These are phyloP conservation scores for Martiniozyma abietophila DNA, from an alignment of 805 yeast genomes.

Conservation along the genomic window DNA sequence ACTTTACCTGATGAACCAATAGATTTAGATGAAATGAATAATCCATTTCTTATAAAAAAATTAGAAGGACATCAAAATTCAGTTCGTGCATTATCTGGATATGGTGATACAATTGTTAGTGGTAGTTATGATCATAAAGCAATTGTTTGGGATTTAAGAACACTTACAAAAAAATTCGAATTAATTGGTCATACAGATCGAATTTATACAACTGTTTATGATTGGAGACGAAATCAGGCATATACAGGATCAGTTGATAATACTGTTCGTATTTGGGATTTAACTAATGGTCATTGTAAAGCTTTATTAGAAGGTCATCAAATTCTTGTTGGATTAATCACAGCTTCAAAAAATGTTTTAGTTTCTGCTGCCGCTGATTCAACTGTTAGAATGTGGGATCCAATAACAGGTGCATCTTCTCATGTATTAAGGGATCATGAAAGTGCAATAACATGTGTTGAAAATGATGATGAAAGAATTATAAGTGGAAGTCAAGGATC, in stretches of 20 bases:
- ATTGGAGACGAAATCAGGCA: slow-evolving; percentile 66
- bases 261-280: slow-evolving; percentile 83
- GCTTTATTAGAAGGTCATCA: slow-evolving; percentile 79
- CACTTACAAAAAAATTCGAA: slow-evolving; percentile 63
- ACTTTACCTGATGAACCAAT: slow-evolving; percentile 29
- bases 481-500: slow-evolving; percentile 86
- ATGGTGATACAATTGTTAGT: slow-evolving; percentile 73
- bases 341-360: slow-evolving; percentile 62
- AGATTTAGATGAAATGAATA: slow-evolving; percentile 32
- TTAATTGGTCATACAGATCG: slow-evolving; percentile 79
- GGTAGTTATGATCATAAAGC: slow-evolving; percentile 89
- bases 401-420: slow-evolving; percentile 57
- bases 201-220: slow-evolving; percentile 83
- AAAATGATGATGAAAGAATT: slow-evolving; percentile 73
- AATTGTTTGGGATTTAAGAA: slow-evolving; percentile 83
- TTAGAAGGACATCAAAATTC: slow-evolving; percentile 69
- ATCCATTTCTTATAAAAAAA: slow-evolving; percentile 61
- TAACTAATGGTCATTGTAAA: slow-evolving; percentile 62
- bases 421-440: slow-evolving; percentile 73
- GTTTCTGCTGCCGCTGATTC: slow-evolving; percentile 97
- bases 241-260: slow-evolving; percentile 89
- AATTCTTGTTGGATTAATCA: slow-evolving; percentile 80
- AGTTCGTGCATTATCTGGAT: slow-evolving; percentile 81
- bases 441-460: slow-evolving; percentile 87
- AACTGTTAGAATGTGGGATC: slow-evolving; percentile 88